phyloP scores from a whole-genome alignment of 176 grass and related monocot genomes.

The Paspalum vaginatum region DNA sequence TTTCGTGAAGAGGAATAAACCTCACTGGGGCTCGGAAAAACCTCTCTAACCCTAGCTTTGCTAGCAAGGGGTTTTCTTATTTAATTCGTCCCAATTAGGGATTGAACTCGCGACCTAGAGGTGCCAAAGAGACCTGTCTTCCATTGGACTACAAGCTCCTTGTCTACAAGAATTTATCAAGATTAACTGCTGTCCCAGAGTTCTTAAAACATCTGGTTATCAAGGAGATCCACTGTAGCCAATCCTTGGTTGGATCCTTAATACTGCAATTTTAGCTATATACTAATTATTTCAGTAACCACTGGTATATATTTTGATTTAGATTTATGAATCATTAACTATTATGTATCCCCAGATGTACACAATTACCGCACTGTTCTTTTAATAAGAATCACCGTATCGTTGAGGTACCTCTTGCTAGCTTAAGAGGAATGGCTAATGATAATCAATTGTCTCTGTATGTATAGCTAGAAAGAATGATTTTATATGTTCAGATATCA shows the following conservation, averaged over 20 bases:
- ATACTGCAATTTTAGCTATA: neutral
- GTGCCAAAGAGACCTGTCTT: no score
- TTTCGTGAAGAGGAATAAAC: no score
- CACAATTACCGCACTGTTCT: no score
- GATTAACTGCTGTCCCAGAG: no score
- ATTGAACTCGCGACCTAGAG: no score
- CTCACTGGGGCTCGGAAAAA: no score
- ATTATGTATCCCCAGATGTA: neutral
- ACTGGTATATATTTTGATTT: neutral
- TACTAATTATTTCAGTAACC: conserved; percentile 7
- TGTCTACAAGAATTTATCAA: no score
- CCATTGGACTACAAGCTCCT: no score
- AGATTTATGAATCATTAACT: neutral
- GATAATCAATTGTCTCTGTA: conserved; percentile 14
- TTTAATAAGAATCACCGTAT: no score
- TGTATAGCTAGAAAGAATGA: conserved; percentile 13
- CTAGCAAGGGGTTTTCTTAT: no score
- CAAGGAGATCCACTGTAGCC: neutral
- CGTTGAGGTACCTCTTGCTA: conserved; percentile 7
- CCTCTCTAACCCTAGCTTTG: no score
- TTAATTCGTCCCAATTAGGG: no score
- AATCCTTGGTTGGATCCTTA: neutral
- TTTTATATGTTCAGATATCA: conserved; percentile 17
- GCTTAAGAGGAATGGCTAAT: conserved; percentile 17
- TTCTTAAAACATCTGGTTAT: neutral